Evolutionary conservation across 2,329 filamentous ascomycete genomes (phyloP).

Genomic region (Neoscytalidium dimidiatum): DNA sequence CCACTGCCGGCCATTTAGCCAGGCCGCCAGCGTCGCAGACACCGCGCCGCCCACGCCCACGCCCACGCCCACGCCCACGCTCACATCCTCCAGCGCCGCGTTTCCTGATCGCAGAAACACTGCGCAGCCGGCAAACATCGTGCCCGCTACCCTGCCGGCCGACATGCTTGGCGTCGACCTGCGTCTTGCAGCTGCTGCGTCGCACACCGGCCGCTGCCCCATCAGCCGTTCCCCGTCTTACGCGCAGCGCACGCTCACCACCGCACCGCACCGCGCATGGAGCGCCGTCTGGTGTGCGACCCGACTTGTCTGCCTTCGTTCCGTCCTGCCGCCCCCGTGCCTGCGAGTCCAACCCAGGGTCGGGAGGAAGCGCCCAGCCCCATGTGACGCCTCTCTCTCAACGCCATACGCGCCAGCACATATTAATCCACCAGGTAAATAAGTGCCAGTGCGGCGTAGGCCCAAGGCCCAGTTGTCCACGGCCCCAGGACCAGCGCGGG

Average conservation of each 20-base stretch:
- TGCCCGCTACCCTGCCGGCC: not conserved
- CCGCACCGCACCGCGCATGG: not conserved
- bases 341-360: not conserved
- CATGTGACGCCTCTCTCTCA: conserved; percentile 9
- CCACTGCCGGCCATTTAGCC: conserved; percentile 9
- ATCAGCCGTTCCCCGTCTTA: conserved; percentile 17
- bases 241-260: conserved; percentile 5
- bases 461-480: not conserved
- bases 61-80: not conserved
- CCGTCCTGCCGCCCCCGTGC: conserved; percentile 10
- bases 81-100: not conserved
- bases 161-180: not conserved
- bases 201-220: not conserved
- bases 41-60: not conserved
- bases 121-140: not conserved
- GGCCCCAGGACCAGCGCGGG: not conserved
- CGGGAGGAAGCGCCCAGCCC: not conserved
- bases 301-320: conserved; percentile 7
- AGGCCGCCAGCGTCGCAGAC: conserved; percentile 15
- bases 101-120: not conserved
- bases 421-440: conserved; percentile 13
- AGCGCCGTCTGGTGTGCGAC: conserved; percentile 3
- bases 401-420: conserved; percentile 16
- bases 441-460: conserved; percentile 3
- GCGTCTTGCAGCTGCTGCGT: not conserved